These are phyloP conservation scores for Pythium brassicae DNA, from an alignment of 352 stramenopile species.

Conservation along the genomic window DNA sequence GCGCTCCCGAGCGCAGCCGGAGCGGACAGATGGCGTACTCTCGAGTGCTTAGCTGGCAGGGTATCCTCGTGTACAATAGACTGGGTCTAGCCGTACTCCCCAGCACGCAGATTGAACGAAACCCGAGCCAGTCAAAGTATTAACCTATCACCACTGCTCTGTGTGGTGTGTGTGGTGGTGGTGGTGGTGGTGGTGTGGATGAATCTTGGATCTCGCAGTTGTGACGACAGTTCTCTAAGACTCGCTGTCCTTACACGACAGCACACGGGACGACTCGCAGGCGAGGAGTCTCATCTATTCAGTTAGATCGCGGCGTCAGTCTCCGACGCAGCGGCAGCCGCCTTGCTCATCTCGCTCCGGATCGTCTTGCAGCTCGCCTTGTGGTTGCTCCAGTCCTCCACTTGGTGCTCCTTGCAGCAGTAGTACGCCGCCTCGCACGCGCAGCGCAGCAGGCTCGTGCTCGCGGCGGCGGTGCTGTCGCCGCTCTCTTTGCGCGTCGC, in stretches of 20 bases:
- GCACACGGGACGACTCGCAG: too few species aligned
- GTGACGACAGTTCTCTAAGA: too few species aligned
- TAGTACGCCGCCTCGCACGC: slow-evolving; percentile 78
- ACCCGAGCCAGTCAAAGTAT: too few species aligned
- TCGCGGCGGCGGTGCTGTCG: background rate
- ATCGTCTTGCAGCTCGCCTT: slow-evolving; percentile 75
- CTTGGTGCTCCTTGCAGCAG: slow-evolving; percentile 80
- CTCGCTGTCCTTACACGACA: too few species aligned
- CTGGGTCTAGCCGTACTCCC: background rate
- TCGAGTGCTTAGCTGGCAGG: background rate
- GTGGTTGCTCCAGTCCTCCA: slow-evolving; percentile 79
- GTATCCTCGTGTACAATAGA: slow-evolving; percentile 1
- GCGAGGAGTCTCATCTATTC: background rate
- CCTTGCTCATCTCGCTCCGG: slow-evolving; percentile 27
- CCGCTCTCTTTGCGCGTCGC: slow-evolving; percentile 23
- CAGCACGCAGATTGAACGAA: background rate
- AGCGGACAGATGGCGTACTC: background rate
- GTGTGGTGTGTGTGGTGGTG: too few species aligned
- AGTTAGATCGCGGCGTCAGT: background rate
- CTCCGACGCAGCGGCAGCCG: background rate
- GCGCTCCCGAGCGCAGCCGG: background rate
- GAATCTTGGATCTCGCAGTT: too few species aligned
- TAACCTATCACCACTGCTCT: too few species aligned
- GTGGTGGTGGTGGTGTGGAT: too few species aligned
- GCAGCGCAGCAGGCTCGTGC: slow-evolving; percentile 44